Conservation (phyloP, 2,329 filamentous ascomycete genomes). For the Monascus ruber region DNA sequence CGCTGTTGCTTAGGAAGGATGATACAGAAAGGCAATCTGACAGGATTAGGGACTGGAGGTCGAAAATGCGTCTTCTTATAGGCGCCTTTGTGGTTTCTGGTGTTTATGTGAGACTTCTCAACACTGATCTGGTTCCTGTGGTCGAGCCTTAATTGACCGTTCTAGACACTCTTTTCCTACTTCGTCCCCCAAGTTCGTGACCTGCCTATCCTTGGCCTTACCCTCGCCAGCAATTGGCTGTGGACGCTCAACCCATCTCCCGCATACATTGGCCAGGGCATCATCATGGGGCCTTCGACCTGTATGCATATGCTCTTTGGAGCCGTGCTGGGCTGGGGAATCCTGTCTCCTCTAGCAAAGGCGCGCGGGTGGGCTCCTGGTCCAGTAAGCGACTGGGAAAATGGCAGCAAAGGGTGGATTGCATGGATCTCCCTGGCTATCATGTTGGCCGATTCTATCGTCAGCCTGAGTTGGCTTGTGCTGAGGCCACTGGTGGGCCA, state of each 20-base stretch:
- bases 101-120: slow-evolving; percentile 31
- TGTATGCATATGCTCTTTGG: slow-evolving; percentile 93
- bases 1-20: slow-evolving; percentile 39
- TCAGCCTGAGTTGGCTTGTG: slow-evolving; percentile 73
- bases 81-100: slow-evolving; percentile 51
- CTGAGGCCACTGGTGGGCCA: slow-evolving; percentile 49
- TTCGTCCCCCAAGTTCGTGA: slow-evolving; percentile 78
- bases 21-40: slow-evolving; percentile 20
- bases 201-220: slow-evolving; percentile 71
- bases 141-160: slow-evolving; percentile 6
- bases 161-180: slow-evolving; percentile 70
- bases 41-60: slow-evolving; percentile 46
- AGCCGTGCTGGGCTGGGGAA: slow-evolving; percentile 77
- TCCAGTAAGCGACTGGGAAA: slow-evolving; percentile 75
- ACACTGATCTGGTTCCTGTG: neutral
- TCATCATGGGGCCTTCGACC: slow-evolving; percentile 95
- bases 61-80: slow-evolving; percentile 48
- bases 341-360: slow-evolving; percentile 84
- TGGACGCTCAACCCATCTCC: slow-evolving; percentile 95
- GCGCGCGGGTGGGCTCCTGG: slow-evolving; percentile 79
- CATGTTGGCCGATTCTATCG: slow-evolving; percentile 86
- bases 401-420: slow-evolving; percentile 95
- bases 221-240: slow-evolving; percentile 68
- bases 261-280: slow-evolving; percentile 94
- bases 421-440: slow-evolving; percentile 94